These are phyloP conservation scores for Phytophthora agathidicida DNA, from an alignment of 352 stramenopile species.

Conservation along the genomic window DNA sequence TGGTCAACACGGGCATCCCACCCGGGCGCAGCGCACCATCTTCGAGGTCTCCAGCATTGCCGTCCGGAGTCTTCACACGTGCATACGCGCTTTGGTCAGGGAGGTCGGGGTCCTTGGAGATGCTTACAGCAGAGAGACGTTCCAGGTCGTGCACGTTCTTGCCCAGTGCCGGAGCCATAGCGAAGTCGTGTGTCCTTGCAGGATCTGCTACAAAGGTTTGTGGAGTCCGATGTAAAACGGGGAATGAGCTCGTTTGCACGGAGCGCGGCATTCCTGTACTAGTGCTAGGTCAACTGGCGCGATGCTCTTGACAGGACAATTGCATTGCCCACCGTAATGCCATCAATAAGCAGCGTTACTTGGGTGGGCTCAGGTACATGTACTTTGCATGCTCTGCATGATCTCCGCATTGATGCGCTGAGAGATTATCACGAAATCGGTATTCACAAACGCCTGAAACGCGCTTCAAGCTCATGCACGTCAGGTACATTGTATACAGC, in stretches of 20 bases:
- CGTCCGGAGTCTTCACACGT: constrained; percentile 8
- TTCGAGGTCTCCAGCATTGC: constrained; percentile 2
- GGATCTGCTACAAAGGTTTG: constrained; percentile 1
- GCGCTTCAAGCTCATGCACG: neutral
- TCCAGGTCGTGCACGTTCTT: constrained; percentile 16
- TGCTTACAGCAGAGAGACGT: constrained; percentile 13
- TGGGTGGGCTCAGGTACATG: too few species aligned
- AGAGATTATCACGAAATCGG: too few species aligned
- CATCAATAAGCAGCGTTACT: too few species aligned
- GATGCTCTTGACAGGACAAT: too few species aligned
- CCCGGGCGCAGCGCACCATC: constrained; percentile 14
- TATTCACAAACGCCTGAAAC: neutral
- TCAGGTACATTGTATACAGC: neutral
- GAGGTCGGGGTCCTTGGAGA: constrained; percentile 6
- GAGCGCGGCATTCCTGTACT: too few species aligned
- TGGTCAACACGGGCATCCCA: constrained; percentile 16
- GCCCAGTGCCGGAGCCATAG: constrained; percentile 3
- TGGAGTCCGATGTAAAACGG: constrained; percentile 1
- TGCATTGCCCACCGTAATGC: too few species aligned
- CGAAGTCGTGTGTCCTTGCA: neutral
- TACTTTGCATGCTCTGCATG: too few species aligned
- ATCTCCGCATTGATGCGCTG: too few species aligned
- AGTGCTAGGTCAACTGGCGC: too few species aligned
- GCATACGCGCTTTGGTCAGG: constrained; percentile 4
- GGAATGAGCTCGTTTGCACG: constrained; percentile 18